These are phyloP conservation scores for Agrocybe pediades DNA, from an alignment of 768 basidiomycete species.

Conservation along the genomic window DNA sequence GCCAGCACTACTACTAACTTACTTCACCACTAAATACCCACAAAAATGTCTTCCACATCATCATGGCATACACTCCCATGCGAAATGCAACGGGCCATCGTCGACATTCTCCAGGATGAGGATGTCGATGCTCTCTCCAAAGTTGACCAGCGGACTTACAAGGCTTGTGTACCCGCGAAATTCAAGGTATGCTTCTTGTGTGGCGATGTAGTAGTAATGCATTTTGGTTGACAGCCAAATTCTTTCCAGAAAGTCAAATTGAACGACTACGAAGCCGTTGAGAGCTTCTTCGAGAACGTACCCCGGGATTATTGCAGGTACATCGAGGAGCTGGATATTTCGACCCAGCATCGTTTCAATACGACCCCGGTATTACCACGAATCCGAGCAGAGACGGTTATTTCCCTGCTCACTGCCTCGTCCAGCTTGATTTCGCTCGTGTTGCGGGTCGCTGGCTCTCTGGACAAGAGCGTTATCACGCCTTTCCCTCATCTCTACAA, in stretches of 20 bases:
- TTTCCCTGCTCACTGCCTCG: constrained; percentile 50
- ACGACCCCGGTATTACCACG: constrained; percentile 25
- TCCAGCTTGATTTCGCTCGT: constrained; percentile 48
- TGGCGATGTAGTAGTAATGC: constrained; percentile 4
- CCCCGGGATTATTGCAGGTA: constrained; percentile 52
- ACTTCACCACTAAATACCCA: constrained; percentile 16
- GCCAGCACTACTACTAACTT: too few relatives aligned
- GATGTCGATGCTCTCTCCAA: constrained; percentile 50
- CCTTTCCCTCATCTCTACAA: constrained; percentile 46
- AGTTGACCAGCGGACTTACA: constrained; percentile 52
- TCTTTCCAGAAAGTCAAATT: constrained; percentile 50
- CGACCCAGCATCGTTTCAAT: constrained; percentile 26
- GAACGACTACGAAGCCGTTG: constrained; percentile 43
- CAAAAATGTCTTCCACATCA: constrained; percentile 20
- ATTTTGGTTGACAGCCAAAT: neutral
- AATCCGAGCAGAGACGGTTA: constrained; percentile 46
- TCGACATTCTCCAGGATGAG: constrained; percentile 45
- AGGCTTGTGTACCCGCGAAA: constrained; percentile 54
- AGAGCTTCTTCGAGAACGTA: constrained; percentile 55
- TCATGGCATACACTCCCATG: constrained; percentile 62
- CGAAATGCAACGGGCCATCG: constrained; percentile 65
- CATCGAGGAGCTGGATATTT: constrained; percentile 57
- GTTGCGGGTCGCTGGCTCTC: constrained; percentile 48
- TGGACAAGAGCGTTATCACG: constrained; percentile 49
- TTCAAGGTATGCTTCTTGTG: constrained; percentile 49